Evolutionary conservation across 2,329 filamentous ascomycete genomes (phyloP), one percentile per base, ranked within the genome.

Genomic region (Colletotrichum karsti): DNA sequence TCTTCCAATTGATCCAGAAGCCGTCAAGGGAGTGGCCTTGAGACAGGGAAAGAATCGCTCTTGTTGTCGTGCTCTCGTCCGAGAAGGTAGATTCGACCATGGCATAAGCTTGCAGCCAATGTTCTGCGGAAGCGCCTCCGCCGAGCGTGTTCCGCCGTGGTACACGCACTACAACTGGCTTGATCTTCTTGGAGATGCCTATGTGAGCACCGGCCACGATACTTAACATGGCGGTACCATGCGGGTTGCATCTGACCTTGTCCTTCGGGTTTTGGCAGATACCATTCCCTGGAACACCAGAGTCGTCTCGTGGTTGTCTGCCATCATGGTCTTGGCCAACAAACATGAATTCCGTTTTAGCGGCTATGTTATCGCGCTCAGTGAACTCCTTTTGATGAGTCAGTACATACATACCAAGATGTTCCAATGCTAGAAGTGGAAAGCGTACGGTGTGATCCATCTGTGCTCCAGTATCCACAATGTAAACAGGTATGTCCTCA

Each of bases 81-180:
- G 41, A 0, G 4, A 42, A 22, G 0, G 2, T 20, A 42, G 3
- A 8, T 2, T 8, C 41, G 22, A 42, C 18, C 1, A 20, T 20
- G 1, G 41, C 18, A n/a, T 18, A 10, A 20, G 41, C 41, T 3
- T 12, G 1, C 7, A 42, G 18, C 39, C 39, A 42, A 20, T 42
- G n/a, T 42, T 12, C 0, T 8, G 39, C 4, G 10, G 0, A 1
- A 18, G 39, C 39, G 9, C 39, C 39, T 18, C 37, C 37, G 7
- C 37, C 37, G 1, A 0, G 0, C 37, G n/a, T 1, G 8, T 1
- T 0, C 2, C 13, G 37, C 4, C n/a, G 39, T 10, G 39, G 39
- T 2, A 42, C 18, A 22, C 18, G 41, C 10, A 42, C 41, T 20
- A 42, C 12, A 0, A 42, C 22, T 10, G 41, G 41, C 13, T 42